phyloP scores from a whole-genome alignment of 2,329 filamentous ascomycete species.

The Paracoccidioides lutzii region DNA sequence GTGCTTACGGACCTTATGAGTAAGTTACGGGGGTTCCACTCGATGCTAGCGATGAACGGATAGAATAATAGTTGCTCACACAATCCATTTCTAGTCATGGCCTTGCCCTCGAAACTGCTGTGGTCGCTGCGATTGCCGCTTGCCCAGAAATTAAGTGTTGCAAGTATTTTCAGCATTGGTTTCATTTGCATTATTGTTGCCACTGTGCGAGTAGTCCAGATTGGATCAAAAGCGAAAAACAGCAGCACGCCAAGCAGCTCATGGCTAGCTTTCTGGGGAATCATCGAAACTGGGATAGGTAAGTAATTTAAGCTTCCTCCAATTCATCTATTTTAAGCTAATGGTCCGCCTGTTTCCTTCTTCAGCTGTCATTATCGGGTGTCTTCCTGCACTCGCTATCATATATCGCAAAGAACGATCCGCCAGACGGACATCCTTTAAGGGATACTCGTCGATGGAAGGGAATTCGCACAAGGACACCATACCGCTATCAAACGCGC shows the following conservation, averaged over 20 bases:
- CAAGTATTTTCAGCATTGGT: slow-evolving; percentile 17
- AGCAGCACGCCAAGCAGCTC: slow-evolving; percentile 19
- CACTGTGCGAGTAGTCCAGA: slow-evolving; percentile 20
- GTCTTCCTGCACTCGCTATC: slow-evolving; percentile 1
- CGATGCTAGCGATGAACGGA: background rate
- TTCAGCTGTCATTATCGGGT: slow-evolving; percentile 4
- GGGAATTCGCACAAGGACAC: background rate
- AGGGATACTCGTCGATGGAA: background rate
- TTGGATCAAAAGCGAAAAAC: slow-evolving; percentile 18
- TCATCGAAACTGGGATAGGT: slow-evolving; percentile 26
- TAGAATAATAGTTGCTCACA: background rate
- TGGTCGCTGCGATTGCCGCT: slow-evolving; percentile 25
- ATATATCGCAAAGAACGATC: slow-evolving; percentile 2
- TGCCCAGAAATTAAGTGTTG: slow-evolving; percentile 22
- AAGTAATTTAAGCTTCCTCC: background rate
- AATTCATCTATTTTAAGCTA: background rate
- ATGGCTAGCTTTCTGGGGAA: slow-evolving; percentile 28
- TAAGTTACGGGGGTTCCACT: slow-evolving; percentile 6
- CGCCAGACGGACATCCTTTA: background rate
- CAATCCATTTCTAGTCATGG: slow-evolving; percentile 21
- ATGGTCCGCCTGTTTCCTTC: background rate
- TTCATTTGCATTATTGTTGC: slow-evolving; percentile 17
- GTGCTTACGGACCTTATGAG: slow-evolving; percentile 26
- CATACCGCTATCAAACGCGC: background rate
- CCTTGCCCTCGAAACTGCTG: slow-evolving; percentile 24